Base-by-base conservation (phyloP, 495 filamentous ascomycete genomes). In the Annulohypoxylon stygium region DNA sequence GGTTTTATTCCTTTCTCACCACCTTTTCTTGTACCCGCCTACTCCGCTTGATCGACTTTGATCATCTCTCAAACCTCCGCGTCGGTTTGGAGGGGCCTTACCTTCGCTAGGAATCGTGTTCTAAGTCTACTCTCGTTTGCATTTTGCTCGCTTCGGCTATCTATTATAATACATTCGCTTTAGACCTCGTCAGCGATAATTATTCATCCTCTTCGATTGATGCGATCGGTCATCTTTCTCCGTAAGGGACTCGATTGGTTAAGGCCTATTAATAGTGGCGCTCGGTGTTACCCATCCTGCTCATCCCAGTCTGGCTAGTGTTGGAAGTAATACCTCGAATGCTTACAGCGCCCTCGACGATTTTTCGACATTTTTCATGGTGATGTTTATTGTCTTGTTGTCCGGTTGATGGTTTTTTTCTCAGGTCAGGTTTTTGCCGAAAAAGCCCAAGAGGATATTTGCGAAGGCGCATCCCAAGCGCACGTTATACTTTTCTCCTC, bases 211-310 rank as follows among this genome's bases (percentile, higher is more conserved):
- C 12, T 9, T 20, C 58, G 41, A 69, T 66, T 66, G 65, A 61
- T 47, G 55, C 65, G 61, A 61, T 61, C 54, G 61, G 39, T 34
- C 62, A 43, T 57, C 30, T 54, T 47, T 12, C 41, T 37, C 41
- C 37, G 59, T 25, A 34, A 50, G 23, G 51, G 41, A 51, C 48
- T 70, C 57, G 51, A 74, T 75, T 70, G 69, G 39, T 39, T 71
- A 71, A 71, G 59, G 33, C 63, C n/a, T 57, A 59, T 67, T 61
- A 48, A 59, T 60, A 48, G 72, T 67, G 72, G 67, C 67, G 67
- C 63, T 18, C 53, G 20, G 61, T 67, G 72, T 75, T 75, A 75
- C 72, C 67, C 72, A 66, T 67, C 62, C 62, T 16, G 39, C 39
- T 11, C 39, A 26, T 25, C 48, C 48, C 9, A 62, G 65, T 67